Evolutionary conservation across 2,329 filamentous ascomycete species (phyloP).

Genomic region (Diaporthe amygdali): DNA sequence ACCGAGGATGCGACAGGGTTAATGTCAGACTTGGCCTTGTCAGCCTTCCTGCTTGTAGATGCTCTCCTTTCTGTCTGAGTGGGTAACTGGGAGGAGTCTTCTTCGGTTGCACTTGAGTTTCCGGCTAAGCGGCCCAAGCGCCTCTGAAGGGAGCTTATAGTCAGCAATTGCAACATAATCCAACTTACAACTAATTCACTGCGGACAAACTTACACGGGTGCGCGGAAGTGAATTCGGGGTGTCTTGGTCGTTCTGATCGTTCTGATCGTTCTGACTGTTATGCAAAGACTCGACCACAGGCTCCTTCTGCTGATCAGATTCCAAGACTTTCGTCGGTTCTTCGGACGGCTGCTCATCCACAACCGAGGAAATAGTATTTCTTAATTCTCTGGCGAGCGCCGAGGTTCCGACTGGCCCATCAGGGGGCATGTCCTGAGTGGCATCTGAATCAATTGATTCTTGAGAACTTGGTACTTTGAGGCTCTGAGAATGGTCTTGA

Average conservation of each 20-base stretch:
- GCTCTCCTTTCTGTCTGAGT: conserved; percentile 9
- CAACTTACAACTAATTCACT: not conserved
- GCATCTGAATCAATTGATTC: conserved; percentile 17
- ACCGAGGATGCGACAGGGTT: not conserved
- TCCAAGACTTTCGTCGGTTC: not conserved
- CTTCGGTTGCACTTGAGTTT: conserved; percentile 11
- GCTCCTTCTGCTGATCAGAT: not conserved
- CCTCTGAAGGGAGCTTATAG: conserved; percentile 10
- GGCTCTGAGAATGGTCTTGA: not conserved
- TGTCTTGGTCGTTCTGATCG: not conserved
- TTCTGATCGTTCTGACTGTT: not conserved
- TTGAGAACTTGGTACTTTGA: conserved; percentile 8
- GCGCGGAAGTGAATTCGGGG: not conserved
- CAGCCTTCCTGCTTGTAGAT: conserved; percentile 13
- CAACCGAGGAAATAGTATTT: conserved; percentile 17
- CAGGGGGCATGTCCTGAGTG: conserved; percentile 17
- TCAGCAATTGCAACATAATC: conserved; percentile 1
- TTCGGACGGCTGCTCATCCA: not conserved
- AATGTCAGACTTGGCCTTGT: conserved; percentile 15
- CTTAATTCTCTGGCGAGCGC: conserved; percentile 9
- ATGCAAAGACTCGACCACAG: not conserved
- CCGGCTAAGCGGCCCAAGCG: conserved; percentile 19
- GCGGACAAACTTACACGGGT: conserved; percentile 10
- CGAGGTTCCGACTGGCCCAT: conserved; percentile 8
- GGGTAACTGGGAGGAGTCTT: conserved; percentile 6